These are phyloP conservation scores for Trametes hirsuta DNA, from an alignment of 1,284 basidiomycete genomes.

Conservation along the genomic window DNA sequence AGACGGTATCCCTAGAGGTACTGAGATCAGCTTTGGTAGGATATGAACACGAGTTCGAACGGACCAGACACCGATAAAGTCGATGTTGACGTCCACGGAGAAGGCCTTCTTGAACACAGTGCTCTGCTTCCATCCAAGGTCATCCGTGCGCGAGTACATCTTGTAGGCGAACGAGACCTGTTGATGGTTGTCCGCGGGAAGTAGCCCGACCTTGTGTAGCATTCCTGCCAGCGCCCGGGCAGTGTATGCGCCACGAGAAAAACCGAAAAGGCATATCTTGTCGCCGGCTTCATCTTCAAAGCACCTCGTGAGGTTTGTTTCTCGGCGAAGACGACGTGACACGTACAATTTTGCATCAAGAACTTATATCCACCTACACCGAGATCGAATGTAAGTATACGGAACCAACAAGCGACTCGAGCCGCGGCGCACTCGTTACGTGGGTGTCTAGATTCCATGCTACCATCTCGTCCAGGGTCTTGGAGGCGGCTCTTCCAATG, in stretches of 20 bases:
- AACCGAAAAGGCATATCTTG: constrained; percentile 63
- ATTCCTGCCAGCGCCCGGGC: constrained; percentile 53
- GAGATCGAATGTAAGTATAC: not conserved
- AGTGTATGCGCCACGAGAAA: constrained; percentile 70
- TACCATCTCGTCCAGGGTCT: constrained; percentile 52
- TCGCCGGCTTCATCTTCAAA: constrained; percentile 46
- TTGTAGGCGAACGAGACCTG: constrained; percentile 50
- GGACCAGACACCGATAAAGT: constrained; percentile 59
- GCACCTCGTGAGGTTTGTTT: not conserved
- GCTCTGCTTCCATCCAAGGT: constrained; percentile 37
- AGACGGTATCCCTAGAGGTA: constrained; percentile 48
- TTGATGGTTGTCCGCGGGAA: constrained; percentile 55
- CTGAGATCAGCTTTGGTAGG: not conserved
- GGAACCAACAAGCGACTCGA: not conserved
- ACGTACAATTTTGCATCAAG: constrained; percentile 63
- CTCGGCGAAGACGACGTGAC: not conserved
- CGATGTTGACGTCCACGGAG: constrained; percentile 49
- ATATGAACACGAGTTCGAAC: constrained; percentile 8
- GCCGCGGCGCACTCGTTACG: constrained; percentile 49
- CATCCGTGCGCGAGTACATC: constrained; percentile 42
- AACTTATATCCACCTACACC: constrained; percentile 59
- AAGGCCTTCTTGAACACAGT: constrained; percentile 49
- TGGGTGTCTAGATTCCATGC: constrained; percentile 59
- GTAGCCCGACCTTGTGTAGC: constrained; percentile 57
- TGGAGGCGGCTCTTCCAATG: constrained; percentile 39